Evolutionary conservation across 176 grass and related monocot genomes (phyloP).

Genomic region (Carex cristatella): DNA sequence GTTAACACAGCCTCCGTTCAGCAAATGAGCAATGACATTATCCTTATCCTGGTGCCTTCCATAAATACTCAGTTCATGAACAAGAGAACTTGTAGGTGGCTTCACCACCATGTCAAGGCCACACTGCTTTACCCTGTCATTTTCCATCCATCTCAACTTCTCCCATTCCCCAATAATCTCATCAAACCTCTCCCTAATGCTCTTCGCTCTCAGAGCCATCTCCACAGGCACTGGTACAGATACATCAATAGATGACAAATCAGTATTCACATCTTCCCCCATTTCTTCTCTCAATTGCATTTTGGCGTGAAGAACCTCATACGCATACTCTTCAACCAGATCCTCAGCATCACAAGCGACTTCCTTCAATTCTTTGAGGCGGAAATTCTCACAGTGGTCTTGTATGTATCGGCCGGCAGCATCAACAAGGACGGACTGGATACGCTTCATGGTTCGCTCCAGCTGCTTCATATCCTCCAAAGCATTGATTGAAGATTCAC

Average conservation of each 20-base stretch:
- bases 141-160: not conserved
- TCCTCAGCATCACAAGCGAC: conserved; percentile 24
- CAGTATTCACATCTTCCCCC: conserved; percentile 3
- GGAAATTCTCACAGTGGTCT: not conserved
- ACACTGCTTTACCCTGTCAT: not conserved
- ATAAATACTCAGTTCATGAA: conserved; percentile 1
- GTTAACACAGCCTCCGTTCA: not conserved
- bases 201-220: not conserved
- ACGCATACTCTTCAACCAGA: conserved; percentile 22
- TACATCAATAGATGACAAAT: not conserved
- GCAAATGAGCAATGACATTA: not conserved
- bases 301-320: conserved; percentile 6
- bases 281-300: not conserved
- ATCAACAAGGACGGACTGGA: conserved; percentile 12
- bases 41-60: not conserved
- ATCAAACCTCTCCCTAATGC: conserved; percentile 22
- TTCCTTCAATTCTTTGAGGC: conserved; percentile 13
- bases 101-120: not conserved
- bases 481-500: not conserved
- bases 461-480: conserved; percentile 6
- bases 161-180: conserved; percentile 23
- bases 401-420: not conserved
- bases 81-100: not conserved
- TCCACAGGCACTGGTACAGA: not conserved
- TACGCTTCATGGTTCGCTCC: conserved; percentile 24